A percentile compares a stretch with the other conserved stretches of the same genome.
Conservation (phyloP, 2,329 filamentous ascomycete species). For the Tolypocladium sp. region DNA sequence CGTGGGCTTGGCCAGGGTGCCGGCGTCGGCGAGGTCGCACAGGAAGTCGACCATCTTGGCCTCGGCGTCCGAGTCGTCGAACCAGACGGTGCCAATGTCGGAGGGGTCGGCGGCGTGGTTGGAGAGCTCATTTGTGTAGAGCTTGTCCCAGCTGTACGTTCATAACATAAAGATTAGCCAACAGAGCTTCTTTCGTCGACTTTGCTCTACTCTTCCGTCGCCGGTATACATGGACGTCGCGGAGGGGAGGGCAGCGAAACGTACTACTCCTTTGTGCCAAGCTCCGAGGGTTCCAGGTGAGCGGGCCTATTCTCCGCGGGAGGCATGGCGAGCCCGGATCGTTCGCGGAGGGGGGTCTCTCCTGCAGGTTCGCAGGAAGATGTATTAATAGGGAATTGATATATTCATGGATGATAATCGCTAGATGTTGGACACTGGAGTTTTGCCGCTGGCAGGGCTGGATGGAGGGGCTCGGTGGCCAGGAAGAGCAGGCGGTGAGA, state of each 20-base stretch:
- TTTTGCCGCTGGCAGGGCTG: not conserved
- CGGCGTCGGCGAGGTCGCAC: slow-evolving; percentile 16
- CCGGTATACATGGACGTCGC: too few species aligned
- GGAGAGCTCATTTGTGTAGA: slow-evolving; percentile 61
- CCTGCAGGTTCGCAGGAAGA: not conserved
- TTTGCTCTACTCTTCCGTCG: too few species aligned
- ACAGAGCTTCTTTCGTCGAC: too few species aligned
- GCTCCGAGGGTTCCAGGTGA: slow-evolving; percentile 64
- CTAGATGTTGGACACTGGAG: not conserved
- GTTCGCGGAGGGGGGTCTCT: not conserved
- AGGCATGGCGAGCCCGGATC: not conserved
- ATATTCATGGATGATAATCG: not conserved
- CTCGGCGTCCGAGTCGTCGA: slow-evolving; percentile 86
- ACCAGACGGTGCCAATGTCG: slow-evolving; percentile 90
- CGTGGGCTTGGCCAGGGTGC: slow-evolving; percentile 12
- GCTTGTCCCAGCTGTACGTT: slow-evolving; percentile 57
- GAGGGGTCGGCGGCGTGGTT: slow-evolving; percentile 64
- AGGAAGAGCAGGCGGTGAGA: slow-evolving; percentile 11
- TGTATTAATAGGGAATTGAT: not conserved
- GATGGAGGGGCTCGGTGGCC: not conserved
- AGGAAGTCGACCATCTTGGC: slow-evolving; percentile 68
- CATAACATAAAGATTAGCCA: not conserved
- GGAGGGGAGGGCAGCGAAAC: slow-evolving; percentile 17
- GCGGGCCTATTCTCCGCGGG: not conserved
- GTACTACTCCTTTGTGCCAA: slow-evolving; percentile 89